Base-by-base conservation (phyloP, 164 flowering plant species). In the Malania oleifera region DNA sequence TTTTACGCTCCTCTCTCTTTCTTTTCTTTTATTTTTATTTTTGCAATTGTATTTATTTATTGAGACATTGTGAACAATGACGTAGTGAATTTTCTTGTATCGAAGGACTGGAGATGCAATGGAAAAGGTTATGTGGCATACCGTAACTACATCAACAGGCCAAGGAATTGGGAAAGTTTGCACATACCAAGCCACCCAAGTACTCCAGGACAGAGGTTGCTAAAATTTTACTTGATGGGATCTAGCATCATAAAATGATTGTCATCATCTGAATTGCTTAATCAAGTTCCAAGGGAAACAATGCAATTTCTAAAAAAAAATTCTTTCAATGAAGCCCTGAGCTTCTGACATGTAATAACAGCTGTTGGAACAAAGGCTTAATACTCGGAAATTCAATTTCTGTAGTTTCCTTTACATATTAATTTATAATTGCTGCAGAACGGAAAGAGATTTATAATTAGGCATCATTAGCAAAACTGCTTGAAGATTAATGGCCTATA, bases 51-150 rank as follows among this genome's bases (percentile, higher is more conserved):
- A 24, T 23, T 18, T 10, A 18, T 48, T 12, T 15, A 43, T 23
- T 39, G 23, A 2, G 12, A 2, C 5, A 48, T n/a, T 26, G 4
- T 25, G 23, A 23, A 9, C 24, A 15, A 44, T 60, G 65, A 26
- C 54, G 64, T 41, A 20, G 46, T 20, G 24, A 14, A 5, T 28
- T 66, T 31, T 17, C 69, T 70, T 63, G 4, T 70, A 29, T 72
- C 70, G 68, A 78, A 93, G 99, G 95, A 86, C 41, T 93, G 99
- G 99, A 83, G 79, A 76, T 88, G 97, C 76, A 90, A 91, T 70
- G 97, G 91, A 48, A 93, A 72, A 75, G 86, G 89, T n/a, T 93
- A 93, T 75, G 93, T 80, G 20, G 89, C 95, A 20, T 90, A 71
- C 49, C 90, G 99, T 11, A 91, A 93, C 66, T 91, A 65, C 71